A percentile compares a stretch with the other conserved stretches of the same genome.
Conservation (phyloP, 768 basidiomycete species). For the Boletus rex-veris region DNA sequence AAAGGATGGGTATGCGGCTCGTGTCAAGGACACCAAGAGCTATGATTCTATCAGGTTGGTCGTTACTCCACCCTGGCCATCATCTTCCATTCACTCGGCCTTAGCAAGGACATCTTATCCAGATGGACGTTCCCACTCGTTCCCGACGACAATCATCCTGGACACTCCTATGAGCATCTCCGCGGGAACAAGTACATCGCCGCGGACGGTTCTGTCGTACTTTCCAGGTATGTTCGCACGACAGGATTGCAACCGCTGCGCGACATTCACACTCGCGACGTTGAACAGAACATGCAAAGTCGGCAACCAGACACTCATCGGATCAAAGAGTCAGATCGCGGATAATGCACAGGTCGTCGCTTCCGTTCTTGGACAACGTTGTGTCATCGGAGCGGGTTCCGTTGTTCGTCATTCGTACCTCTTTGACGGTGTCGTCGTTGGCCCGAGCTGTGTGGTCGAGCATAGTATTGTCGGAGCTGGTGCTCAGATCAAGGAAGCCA, state of each 20-base stretch:
- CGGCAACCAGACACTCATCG: conserved; percentile 80
- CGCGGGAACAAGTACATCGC: conserved; percentile 89
- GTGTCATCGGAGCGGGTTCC: conserved; percentile 67
- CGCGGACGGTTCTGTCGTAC: conserved; percentile 67
- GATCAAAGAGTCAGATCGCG: conserved; percentile 64
- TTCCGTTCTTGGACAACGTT: conserved; percentile 78
- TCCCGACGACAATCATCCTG: conserved; percentile 90
- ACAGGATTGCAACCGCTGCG: neutral
- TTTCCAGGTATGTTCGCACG: conserved; percentile 65
- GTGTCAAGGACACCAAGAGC: conserved; percentile 88
- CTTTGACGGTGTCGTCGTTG: conserved; percentile 74
- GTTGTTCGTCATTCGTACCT: conserved; percentile 76
- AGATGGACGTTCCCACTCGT: conserved; percentile 96
- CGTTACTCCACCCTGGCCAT: neutral
- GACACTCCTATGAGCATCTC: conserved; percentile 78
- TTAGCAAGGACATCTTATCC: conserved; percentile 86
- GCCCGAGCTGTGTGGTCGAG: conserved; percentile 66
- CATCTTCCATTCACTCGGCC: neutral
- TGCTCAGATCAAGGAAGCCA: conserved; percentile 67
- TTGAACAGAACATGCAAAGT: conserved; percentile 69
- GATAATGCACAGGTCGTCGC: conserved; percentile 63
- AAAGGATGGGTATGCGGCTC: conserved; percentile 86
- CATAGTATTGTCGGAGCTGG: conserved; percentile 78
- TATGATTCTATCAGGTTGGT: conserved; percentile 83
- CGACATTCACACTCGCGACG: neutral